Percentiles rank a stretch among this genome's conserved stretches.
phyloP scores from a whole-genome alignment of 2,329 filamentous ascomycete genomes.

The Simplicillium aogashimaense region DNA sequence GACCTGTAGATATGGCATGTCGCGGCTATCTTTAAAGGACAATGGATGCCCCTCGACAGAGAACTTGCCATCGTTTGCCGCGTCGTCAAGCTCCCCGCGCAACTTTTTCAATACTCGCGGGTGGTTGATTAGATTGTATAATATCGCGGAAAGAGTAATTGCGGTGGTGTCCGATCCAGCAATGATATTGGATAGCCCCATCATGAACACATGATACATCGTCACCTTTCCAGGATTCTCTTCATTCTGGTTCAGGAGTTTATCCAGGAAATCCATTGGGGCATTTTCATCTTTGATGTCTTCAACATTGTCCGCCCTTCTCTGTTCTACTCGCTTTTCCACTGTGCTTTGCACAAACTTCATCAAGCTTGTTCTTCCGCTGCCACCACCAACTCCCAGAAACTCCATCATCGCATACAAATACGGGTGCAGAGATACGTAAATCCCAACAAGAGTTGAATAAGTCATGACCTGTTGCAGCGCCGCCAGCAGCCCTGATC shows the following conservation, averaged over 20 bases:
- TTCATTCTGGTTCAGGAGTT: slow-evolving; percentile 23
- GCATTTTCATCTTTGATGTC: slow-evolving; percentile 3
- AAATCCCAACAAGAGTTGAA: slow-evolving; percentile 13
- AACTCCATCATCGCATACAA: slow-evolving; percentile 11
- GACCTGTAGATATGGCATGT: slow-evolving; percentile 40
- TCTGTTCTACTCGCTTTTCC: slow-evolving; percentile 8
- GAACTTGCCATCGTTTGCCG: slow-evolving; percentile 4
- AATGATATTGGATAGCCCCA: slow-evolving; percentile 21
- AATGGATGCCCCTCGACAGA: slow-evolving; percentile 5
- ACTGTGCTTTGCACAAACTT: slow-evolving; percentile 10
- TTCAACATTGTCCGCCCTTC: slow-evolving; percentile 5
- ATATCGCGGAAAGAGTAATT: slow-evolving; percentile 31
- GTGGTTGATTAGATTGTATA: slow-evolving; percentile 32
- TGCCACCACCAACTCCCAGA: slow-evolving; percentile 10
- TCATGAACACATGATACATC: slow-evolving; percentile 19
- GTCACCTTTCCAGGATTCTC: slow-evolving; percentile 31
- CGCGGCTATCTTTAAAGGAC: slow-evolving; percentile 25
- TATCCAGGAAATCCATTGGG: slow-evolving; percentile 10
- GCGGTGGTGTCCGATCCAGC: slow-evolving; percentile 36
- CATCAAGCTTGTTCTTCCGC: slow-evolving; percentile 15
- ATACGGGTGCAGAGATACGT: slow-evolving; percentile 8
- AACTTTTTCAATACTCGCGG: slow-evolving; percentile 13
- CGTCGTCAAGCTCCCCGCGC: slow-evolving; percentile 12
- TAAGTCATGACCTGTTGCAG: slow-evolving; percentile 14
- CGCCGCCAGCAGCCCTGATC: slow-evolving; percentile 26